phyloP scores from a whole-genome alignment of 2,329 filamentous ascomycete species.

The Celoporthe dispersa region DNA sequence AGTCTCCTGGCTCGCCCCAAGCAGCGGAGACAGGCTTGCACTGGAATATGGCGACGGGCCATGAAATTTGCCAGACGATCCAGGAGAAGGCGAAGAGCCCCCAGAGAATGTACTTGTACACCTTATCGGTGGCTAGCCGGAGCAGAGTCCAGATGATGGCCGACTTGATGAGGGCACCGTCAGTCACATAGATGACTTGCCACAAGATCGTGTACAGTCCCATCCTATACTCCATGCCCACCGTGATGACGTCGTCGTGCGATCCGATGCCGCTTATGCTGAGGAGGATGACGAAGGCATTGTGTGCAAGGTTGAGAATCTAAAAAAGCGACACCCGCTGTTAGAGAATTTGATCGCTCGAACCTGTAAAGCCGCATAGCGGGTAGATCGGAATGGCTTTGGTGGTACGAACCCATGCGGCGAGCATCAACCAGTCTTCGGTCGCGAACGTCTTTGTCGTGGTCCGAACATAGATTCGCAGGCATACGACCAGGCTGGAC shows the following conservation, averaged over 20 bases:
- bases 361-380: not conserved
- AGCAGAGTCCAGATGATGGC: slow-evolving; percentile 27
- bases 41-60: slow-evolving; percentile 31
- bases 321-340: not conserved
- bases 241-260: slow-evolving; percentile 29
- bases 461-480: slow-evolving; percentile 24
- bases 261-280: slow-evolving; percentile 27
- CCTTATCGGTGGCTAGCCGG: slow-evolving; percentile 22
- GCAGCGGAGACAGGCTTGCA: slow-evolving; percentile 29
- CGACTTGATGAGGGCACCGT: slow-evolving; percentile 30
- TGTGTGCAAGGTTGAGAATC: slow-evolving; percentile 27
- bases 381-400: not conserved
- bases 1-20: slow-evolving; percentile 28
- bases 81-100: slow-evolving; percentile 23
- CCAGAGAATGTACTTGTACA: slow-evolving; percentile 28
- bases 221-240: slow-evolving; percentile 26
- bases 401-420: not conserved
- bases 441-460: slow-evolving; percentile 13
- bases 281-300: slow-evolving; percentile 26
- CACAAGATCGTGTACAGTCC: slow-evolving; percentile 28
- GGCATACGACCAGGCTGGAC: slow-evolving; percentile 22
- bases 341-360: not conserved
- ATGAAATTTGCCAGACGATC: slow-evolving; percentile 30
- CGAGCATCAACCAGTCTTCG: not conserved
- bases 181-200: slow-evolving; percentile 28